phyloP scores from a whole-genome alignment of 495 filamentous ascomycete species.

The Daldinia grandis region DNA sequence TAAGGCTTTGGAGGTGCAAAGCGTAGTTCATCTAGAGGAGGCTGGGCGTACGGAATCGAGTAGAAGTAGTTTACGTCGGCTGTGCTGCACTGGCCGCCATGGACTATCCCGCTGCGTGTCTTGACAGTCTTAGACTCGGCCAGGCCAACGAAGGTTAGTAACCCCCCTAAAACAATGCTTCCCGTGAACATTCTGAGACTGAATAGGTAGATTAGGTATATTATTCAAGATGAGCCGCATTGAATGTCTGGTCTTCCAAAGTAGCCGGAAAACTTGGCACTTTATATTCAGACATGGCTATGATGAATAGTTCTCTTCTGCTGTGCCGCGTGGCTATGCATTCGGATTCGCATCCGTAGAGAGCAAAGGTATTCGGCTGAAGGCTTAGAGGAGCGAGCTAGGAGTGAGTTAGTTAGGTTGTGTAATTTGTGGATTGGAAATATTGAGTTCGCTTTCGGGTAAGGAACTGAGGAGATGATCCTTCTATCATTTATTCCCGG shows the following conservation, averaged over 20 bases:
- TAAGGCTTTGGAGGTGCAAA: conserved; percentile 28
- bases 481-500: background rate
- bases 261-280: background rate
- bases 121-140: background rate
- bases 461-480: background rate
- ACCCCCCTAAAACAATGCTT: background rate
- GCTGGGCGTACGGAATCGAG: conserved; percentile 44
- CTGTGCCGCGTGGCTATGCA: background rate
- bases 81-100: conserved; percentile 27
- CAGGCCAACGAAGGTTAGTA: background rate
- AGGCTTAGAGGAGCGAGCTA: background rate
- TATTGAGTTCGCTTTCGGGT: background rate
- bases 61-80: conserved; percentile 35
- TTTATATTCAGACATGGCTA: background rate
- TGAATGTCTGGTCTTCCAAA: background rate
- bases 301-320: background rate
- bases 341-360: background rate
- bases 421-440: background rate
- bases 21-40: conserved; percentile 43
- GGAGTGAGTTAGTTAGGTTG: background rate
- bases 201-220: background rate
- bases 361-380: background rate
- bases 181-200: background rate
- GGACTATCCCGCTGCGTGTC: conserved; percentile 25
- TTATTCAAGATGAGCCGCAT: background rate